Base-by-base conservation (phyloP, 1,139 yeast genomes). In the Pichia sp. region DNA sequence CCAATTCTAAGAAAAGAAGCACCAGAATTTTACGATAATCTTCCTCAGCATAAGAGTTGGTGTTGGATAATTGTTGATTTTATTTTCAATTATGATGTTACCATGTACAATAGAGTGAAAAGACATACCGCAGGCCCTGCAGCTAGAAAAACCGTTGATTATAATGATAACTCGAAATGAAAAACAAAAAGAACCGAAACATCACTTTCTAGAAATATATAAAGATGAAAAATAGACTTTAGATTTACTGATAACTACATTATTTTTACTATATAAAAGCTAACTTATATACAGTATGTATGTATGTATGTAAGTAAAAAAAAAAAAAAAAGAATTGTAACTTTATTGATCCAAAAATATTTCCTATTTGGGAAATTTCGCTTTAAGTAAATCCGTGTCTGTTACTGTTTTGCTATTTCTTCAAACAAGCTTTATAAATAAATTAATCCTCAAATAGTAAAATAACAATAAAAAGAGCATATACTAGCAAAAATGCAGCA, bases 31-130 rank as follows among this genome's bases (percentile, higher is more conserved):
- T 89, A 89, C 62, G 84, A 77, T 42, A 87, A 87, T 1, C 71
- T 89, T 49, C 97, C 97, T 1, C 71, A 68, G 50, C 92, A 87
- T 49, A 67, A 73, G 38, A 80, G 90, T 33, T 89, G 96, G 97
- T 68, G 77, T 45, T 82, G 80, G 59, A 94, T 86, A 7, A 70
- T 87, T 41, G 75, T 77, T 63, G 80, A 82, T 66, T 89, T 89
- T 57, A 71, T 87, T 24, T 70, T 80, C 53, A 79, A 78, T 56
- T 80, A 80, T 43, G 70, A 80, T 31, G 85, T 87, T 49, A 69
- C 77, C 16, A 71, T 89, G 61, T 89, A 85, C 80, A 82, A 83
- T 62, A 74, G 96, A 54, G 95, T 87, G 22, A 85, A 83, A 66
- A 72, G 96, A 60, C 65, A 56, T 40, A 56, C 62, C 0, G 62